Evolutionary conservation across 2,329 filamentous ascomycete genomes (phyloP).

Genomic region (Phialophora tarda): DNA sequence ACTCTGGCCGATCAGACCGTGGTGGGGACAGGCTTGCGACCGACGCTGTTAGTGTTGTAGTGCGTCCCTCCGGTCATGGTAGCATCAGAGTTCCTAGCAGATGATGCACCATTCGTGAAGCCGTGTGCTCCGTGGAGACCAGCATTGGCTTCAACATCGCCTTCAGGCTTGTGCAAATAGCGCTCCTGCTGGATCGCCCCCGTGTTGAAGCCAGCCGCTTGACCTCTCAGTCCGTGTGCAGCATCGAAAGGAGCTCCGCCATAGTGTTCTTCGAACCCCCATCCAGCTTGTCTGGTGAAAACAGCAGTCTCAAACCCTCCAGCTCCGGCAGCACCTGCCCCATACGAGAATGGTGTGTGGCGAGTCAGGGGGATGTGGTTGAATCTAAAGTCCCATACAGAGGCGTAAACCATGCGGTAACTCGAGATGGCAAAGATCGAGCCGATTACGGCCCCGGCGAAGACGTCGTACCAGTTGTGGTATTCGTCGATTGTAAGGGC

Average conservation of each 20-base stretch:
- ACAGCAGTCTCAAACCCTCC: slow-evolving; percentile 59
- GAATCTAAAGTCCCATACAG: slow-evolving; percentile 71
- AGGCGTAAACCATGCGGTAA: slow-evolving; percentile 71
- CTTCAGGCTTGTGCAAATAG: slow-evolving; percentile 8
- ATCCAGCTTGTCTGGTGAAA: slow-evolving; percentile 66
- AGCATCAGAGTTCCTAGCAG: slow-evolving; percentile 5
- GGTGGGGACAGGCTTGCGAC: slow-evolving; percentile 25
- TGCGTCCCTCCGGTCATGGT: slow-evolving; percentile 9
- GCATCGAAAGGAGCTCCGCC: slow-evolving; percentile 54
- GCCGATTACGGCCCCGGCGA: slow-evolving; percentile 70
- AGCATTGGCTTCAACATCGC: slow-evolving; percentile 16
- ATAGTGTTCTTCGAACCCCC: slow-evolving; percentile 57
- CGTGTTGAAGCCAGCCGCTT: slow-evolving; percentile 34
- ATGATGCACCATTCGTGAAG: slow-evolving; percentile 13
- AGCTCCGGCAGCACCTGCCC: slow-evolving; percentile 45
- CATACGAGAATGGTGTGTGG: slow-evolving; percentile 61
- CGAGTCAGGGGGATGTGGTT: slow-evolving; percentile 70
- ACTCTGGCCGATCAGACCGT: not conserved
- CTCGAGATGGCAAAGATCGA: slow-evolving; percentile 67
- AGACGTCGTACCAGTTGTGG: slow-evolving; percentile 77
- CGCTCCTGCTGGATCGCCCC: slow-evolving; percentile 25
- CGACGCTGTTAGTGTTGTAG: slow-evolving; percentile 17
- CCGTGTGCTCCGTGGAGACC: slow-evolving; percentile 22
- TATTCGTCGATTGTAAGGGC: slow-evolving; percentile 74
- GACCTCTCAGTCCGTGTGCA: slow-evolving; percentile 37